Base-by-base conservation (phyloP, 202 grass and related monocot species). In the Schoenoplectus tabernaemontani region DNA sequence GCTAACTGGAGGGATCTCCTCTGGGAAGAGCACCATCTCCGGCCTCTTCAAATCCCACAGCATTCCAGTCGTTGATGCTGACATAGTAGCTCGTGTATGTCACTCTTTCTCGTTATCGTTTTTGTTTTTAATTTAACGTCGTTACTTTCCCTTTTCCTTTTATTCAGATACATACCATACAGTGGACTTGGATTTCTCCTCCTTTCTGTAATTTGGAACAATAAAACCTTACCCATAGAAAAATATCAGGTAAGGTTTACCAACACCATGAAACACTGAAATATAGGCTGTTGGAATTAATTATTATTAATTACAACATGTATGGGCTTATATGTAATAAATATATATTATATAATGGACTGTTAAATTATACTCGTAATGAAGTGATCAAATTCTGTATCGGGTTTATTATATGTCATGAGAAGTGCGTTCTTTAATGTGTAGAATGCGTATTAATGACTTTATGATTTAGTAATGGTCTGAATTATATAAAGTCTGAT, bases 1-100 rank as follows among this genome's bases (percentile, higher is more conserved):
- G 10, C 78, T 96, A 78, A 96, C 89, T 0, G 89, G 92, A 6
- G 92, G 89, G 20, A 91, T 96, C 43, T 82, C 92, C 0, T 91
- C 85, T 0, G 89, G 92, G 26, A 96, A 96, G 87, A 92, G 92
- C 87, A 96, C 92, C 0, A 43, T 92, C 28, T 96, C 92, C 57
- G 80, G 67, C 68, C 89, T 92, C 48, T 96, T 96, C 82, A 92
- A 83, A 82, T 84, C 88, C 32, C n/a, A 67, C 12, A 86, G 87
- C 17, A 9, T 96, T 71, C 85, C 87, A 2, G 75, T 96, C 9
- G 89, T 92, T 6, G 89, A 96, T n/a, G 92, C 89, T 4, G 92
- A 96, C 68, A 7, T 90, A 39, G 79, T 96, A 26, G 85, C 92
- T 60, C 85, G 92, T 43, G 89, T 96, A 88, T 61, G 37, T 48